Base-by-base conservation (phyloP, 108 stramenopile species). In the Fistulifera solaris region DNA sequence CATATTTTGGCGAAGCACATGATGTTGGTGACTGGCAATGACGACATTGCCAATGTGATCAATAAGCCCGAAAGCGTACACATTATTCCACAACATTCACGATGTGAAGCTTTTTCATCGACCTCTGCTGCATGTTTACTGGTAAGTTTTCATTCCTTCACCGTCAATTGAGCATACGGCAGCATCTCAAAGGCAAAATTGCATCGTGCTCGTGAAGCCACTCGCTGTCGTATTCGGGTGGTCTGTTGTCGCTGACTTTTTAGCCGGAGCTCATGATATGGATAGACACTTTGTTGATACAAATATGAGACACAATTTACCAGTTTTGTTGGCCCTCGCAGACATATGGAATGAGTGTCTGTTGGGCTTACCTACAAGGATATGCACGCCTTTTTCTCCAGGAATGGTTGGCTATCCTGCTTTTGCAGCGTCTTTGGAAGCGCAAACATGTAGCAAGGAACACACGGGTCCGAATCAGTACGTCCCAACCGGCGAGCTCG, bases 311-410 rank as follows among this genome's bases (percentile, higher is more conserved):
- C 90, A 92, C 47, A 92, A 88, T 54, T 45, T 92, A 22, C 79
- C 86, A 11, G 63, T 87, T 2, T 48, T 92, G 27, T 48, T 92
- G 49, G 79, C 85, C 8, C 50, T 92, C 52, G 58, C 76, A 0
- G 90, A 92, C 63, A 27, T 84, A 28, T 92, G 90, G 90, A 92
- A 92, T 51, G 86, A 85, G 50, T 63, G 51, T 31, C 70, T 83
- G 18, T 50, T 84, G 39, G 24, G 56, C 14, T 47, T 59, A 0
- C 45, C 41, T 21, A 18, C 60, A 23, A 67, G 83, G 7, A 45
- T 87, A 0, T 45, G 85, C 0, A 70, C 81, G 0, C 77, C 81
- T 0, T 85, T 73, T 69, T 55, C 66, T 0, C 68, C 72, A 16
- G 71, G 72, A 1, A 58, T 87, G 18, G 70, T 65, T 6, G 73